phyloP scores from a whole-genome alignment of 768 basidiomycete species.

The Mycena amicta region DNA sequence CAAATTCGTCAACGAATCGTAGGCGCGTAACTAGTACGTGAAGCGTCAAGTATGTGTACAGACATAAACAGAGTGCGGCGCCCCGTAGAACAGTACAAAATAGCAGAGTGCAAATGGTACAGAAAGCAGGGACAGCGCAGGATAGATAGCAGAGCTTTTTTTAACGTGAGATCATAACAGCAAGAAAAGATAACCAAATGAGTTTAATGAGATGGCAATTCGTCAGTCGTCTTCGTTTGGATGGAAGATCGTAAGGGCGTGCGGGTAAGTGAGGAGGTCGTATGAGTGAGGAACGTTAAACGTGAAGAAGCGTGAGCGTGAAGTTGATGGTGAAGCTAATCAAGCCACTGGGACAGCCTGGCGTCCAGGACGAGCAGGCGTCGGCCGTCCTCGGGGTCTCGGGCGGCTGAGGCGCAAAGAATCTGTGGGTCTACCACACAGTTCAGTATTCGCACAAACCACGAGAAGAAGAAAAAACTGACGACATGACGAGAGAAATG shows the following conservation, averaged over 20 bases:
- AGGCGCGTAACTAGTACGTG: neutral
- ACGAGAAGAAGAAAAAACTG: conserved; percentile 31
- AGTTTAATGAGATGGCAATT: neutral
- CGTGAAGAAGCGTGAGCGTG: conserved; percentile 3
- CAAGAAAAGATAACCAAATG: neutral
- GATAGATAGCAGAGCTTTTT: conserved; percentile 2
- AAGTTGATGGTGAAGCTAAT: neutral
- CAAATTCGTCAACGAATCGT: neutral
- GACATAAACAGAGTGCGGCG: neutral
- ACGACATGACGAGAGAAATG: conserved; percentile 57
- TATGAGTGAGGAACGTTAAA: neutral
- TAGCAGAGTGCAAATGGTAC: neutral
- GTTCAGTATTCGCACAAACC: conserved; percentile 3
- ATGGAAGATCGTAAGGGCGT: conserved; percentile 8
- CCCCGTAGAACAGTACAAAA: neutral
- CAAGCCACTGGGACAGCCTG: conserved; percentile 4
- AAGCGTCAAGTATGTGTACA: neutral
- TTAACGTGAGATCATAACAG: neutral
- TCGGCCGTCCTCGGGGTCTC: conserved; percentile 51
- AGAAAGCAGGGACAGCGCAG: neutral
- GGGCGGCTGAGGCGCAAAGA: conserved; percentile 52
- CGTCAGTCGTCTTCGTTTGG: neutral
- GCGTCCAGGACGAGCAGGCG: conserved; percentile 40
- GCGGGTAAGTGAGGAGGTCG: neutral
- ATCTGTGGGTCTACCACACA: conserved; percentile 44